Base-by-base conservation (phyloP, 192 early-diverging fungal species). In the Borealophlyctis nickersoniae region DNA sequence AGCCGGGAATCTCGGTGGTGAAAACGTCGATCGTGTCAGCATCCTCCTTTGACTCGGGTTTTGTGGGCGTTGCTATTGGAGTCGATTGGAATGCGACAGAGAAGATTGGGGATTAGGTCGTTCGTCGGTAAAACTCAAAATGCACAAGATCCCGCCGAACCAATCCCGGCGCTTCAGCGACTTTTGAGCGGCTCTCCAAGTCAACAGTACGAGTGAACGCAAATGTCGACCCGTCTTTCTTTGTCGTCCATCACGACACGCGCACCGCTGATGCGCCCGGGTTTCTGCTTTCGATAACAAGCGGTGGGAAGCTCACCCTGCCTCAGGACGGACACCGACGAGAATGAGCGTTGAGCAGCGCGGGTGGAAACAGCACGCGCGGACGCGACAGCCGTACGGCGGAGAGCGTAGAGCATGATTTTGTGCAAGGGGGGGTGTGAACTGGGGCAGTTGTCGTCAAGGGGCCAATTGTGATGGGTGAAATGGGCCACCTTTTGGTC, bases 1-100 rank as follows among this genome's bases (percentile, higher is more conserved):
- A 80, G 61, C 91, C 93, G 51, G 88, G 76, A 19, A 45, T 45
- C 39, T 45, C 19, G 9, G 19, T 45, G 19, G 39, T 45, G 39
- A 45, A 45, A 19, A 45, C 39, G 7, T 45, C 39, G 39, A 45
- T 13, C 19, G 7, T 45, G 39, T 45, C 39, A 19, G 39, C 39
- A 45, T 45, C 39, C 9, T 45, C 9, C 9, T 45, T 45, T 7
- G 39, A 45, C 9, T 45, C 39, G 39, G 39, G n/a, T n/a, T n/a
- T 45, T 45, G 39, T 45, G 39, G 39, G 39, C 9, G 39, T 45
- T 45, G 39, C 39, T 45, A n/a, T n/a, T n/a, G n/a, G n/a, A n/a
- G n/a, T n/a, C n/a, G n/a, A n/a, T n/a, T n/a, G n/a, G n/a, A n/a
- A n/a, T n/a, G 39, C 9, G 39, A 13, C 9, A 19, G 39, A 19